phyloP scores from a whole-genome alignment of 2,329 filamentous ascomycete species.

The Colletotrichum melonis region DNA sequence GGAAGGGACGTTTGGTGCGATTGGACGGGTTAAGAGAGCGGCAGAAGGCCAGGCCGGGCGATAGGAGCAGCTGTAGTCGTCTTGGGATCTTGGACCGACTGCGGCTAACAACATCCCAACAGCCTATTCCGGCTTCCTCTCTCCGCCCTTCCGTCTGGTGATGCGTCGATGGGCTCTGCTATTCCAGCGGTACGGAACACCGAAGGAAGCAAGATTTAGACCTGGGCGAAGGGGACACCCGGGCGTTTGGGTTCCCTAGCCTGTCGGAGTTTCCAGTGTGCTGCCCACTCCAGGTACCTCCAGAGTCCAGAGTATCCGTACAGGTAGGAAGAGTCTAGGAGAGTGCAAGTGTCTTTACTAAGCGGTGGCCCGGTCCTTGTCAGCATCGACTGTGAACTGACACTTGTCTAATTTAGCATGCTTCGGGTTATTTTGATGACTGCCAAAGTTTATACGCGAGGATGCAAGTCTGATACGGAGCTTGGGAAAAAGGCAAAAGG shows the following conservation, averaged over 20 bases:
- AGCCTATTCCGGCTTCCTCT: conserved; percentile 16
- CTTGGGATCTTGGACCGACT: background rate
- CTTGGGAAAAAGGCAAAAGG: background rate
- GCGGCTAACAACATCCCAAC: background rate
- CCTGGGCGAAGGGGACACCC: background rate
- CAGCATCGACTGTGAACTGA: background rate
- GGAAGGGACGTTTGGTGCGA: background rate
- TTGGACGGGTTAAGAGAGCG: background rate
- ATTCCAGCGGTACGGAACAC: conserved; percentile 27
- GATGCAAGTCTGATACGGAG: background rate
- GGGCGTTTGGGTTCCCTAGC: background rate
- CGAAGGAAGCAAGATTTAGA: conserved; percentile 9
- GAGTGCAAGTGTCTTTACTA: background rate
- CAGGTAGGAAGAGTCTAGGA: no score
- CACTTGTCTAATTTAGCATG: background rate
- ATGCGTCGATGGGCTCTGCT: conserved; percentile 7
- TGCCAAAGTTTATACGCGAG: background rate
- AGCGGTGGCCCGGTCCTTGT: conserved; percentile 2
- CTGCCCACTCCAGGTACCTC: background rate
- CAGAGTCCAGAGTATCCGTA: background rate
- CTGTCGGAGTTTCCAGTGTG: background rate
- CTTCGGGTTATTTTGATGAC: background rate
- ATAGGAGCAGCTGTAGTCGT: background rate
- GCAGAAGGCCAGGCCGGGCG: background rate
- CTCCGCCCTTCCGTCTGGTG: conserved; percentile 13